These are phyloP conservation scores for Sporothrix phasma DNA, from an alignment of 2,329 filamentous ascomycete species.

Conservation along the genomic window DNA sequence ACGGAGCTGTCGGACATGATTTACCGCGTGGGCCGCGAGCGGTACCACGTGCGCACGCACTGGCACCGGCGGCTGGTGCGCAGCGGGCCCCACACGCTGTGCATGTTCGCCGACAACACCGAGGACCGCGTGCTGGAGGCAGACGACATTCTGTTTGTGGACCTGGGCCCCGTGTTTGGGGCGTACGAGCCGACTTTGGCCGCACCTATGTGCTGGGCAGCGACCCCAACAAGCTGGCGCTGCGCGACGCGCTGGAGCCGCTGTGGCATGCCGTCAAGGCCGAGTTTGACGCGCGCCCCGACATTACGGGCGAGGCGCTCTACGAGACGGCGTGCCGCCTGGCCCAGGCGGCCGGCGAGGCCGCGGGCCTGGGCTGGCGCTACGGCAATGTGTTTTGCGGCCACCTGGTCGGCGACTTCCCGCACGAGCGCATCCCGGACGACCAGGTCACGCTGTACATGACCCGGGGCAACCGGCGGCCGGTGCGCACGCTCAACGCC, in stretches of 20 bases:
- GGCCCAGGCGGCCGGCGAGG: not conserved
- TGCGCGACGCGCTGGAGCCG: slow-evolving; percentile 9
- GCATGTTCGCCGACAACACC: slow-evolving; percentile 9
- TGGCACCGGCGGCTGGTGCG: slow-evolving; percentile 10
- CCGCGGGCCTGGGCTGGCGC: not conserved
- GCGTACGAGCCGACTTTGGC: slow-evolving; percentile 12
- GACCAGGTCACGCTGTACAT: slow-evolving; percentile 9
- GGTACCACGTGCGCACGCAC: slow-evolving; percentile 10
- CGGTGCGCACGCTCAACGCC: not conserved
- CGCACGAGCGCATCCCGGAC: slow-evolving; percentile 11
- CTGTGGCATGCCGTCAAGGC: slow-evolving; percentile 10
- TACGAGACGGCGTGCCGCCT: not conserved
- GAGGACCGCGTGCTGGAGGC: not conserved
- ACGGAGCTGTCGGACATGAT: not conserved
- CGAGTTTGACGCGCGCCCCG: not conserved
- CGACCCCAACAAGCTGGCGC: slow-evolving; percentile 3
- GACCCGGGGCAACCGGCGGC: not conserved
- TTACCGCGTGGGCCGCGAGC: slow-evolving; percentile 7
- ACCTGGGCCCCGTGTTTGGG: slow-evolving; percentile 9
- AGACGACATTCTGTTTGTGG: slow-evolving; percentile 9
- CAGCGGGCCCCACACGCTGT: slow-evolving; percentile 9
- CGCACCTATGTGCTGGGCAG: slow-evolving; percentile 9
- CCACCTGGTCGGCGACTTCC: slow-evolving; percentile 10
- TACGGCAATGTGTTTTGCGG: slow-evolving; percentile 9
- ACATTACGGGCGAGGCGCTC: slow-evolving; percentile 3